Evolutionary conservation across 192 early-diverging fungal genomes (phyloP), one percentile per base, ranked within the genome.

Genomic region (Umbelopsis vinacea): DNA sequence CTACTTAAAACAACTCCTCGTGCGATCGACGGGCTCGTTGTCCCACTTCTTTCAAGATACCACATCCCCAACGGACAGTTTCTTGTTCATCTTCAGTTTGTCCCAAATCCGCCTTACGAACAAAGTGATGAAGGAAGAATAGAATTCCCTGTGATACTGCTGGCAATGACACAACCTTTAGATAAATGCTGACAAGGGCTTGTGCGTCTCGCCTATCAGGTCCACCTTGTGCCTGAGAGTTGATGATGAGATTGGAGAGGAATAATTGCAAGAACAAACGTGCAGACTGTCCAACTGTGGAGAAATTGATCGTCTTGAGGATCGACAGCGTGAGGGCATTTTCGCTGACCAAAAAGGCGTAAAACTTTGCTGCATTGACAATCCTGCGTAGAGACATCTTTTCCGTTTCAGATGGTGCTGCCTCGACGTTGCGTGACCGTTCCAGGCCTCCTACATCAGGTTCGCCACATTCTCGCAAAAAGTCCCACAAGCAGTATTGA

Each of bases 401-500:
- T 22, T 70, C 63, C 26, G 50, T 68, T n/a, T 81, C 77, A 33
- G 80, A 81, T 2, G 81, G 54, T 10, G 50, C 1, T 29, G 29
- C 75, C 71, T 76, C 38, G 81, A 66, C 10, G 67, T 78, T 12
- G 76, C 79, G 26, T 68, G 69, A 17, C 79, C 82, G 46, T 33
- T 87, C 85, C 79, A 94, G 81, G 2, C 92, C 92, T 70, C 91
- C 92, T 3, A 92, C 88, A 68, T 91, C 92, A n/a, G 76, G 82
- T 57, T 94, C 93, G 29, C 89, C 93, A 76, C 94, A 84, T 63
- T 89, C 92, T 63, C 97, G 89, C 68, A 99, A 75, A 73, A 93
- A 88, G 81, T 99, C 97, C 97, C 97, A 99, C 47, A 99, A 84
- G 17, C 90, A 89, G 77, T 93, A 99, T 86, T 97, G 94, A 75